Conservation (phyloP, 164 flowering plant species). For the Stephania yunnanensis region DNA sequence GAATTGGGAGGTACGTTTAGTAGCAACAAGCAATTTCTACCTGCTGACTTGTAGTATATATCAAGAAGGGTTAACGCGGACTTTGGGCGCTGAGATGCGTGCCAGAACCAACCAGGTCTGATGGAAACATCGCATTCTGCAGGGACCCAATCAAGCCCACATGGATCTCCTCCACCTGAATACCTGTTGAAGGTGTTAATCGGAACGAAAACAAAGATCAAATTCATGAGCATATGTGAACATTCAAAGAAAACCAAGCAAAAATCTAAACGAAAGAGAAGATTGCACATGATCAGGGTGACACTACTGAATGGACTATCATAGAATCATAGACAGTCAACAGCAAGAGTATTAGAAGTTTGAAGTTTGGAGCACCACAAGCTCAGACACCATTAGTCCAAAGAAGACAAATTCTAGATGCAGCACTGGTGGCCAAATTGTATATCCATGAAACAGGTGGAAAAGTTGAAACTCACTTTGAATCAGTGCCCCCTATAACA, state of each 20-base stretch:
- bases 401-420: no score
- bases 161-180: conserved; percentile 56
- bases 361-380: no score
- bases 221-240: not conserved
- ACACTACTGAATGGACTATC: not conserved
- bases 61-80: conserved; percentile 74
- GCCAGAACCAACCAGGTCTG: conserved; percentile 99
- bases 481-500: conserved; percentile 59
- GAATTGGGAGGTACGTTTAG: conserved; percentile 95
- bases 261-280: no score
- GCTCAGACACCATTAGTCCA: no score
- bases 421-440: no score
- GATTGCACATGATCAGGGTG: not conserved
- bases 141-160: conserved; percentile 92
- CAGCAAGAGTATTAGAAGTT: not conserved
- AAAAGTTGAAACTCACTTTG: conserved; percentile 38
- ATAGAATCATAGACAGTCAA: not conserved
- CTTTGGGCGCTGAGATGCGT: conserved; percentile 74
- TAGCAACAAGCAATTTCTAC: conserved; percentile 76
- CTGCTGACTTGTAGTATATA: conserved; percentile 79
- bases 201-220: not conserved
- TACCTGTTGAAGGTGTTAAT: conserved; percentile 36
- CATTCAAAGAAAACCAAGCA: not conserved
- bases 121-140: conserved; percentile 97
- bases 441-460: not conserved